Percentiles rank a stretch among this genome's conserved stretches.
These are phyloP conservation scores for Cordia subcordata DNA, from an alignment of 257 asterid genomes.

Conservation along the genomic window DNA sequence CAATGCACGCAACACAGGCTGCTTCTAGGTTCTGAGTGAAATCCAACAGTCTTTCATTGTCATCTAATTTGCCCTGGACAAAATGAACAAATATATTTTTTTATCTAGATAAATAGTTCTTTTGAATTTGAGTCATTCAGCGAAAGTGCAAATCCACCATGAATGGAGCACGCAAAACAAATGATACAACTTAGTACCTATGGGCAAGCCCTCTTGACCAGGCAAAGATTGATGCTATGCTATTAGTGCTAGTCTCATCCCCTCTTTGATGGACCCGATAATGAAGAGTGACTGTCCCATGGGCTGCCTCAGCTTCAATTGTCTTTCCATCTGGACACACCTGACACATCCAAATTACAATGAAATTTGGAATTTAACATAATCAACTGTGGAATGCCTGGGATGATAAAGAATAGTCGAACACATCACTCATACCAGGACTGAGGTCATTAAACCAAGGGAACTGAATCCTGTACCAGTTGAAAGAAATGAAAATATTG, in stretches of 20 bases:
- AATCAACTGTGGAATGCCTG: not conserved
- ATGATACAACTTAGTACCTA: slow-evolving; percentile 33
- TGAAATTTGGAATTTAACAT: not conserved
- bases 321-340: slow-evolving; percentile 91
- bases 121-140: not conserved
- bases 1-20: slow-evolving; percentile 72
- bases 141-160: not conserved
- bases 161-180: not conserved
- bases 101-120: not conserved
- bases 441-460: slow-evolving; percentile 89
- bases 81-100: not conserved
- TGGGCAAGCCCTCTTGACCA: slow-evolving; percentile 93
- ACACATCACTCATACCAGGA: slow-evolving; percentile 36
- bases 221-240: slow-evolving; percentile 89
- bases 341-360: slow-evolving; percentile 23
- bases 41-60: slow-evolving; percentile 61
- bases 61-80: slow-evolving; percentile 65
- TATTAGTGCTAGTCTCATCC: slow-evolving; percentile 83
- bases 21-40: slow-evolving; percentile 72
- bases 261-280: slow-evolving; percentile 78
- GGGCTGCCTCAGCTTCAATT: slow-evolving; percentile 87
- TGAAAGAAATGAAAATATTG: not conserved
- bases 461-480: slow-evolving; percentile 67
- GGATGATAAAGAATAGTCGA: not conserved
- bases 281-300: slow-evolving; percentile 86